Evolutionary conservation across 2,329 filamentous ascomycete species (phyloP).

Genomic region (Calonectria hawksworthii): DNA sequence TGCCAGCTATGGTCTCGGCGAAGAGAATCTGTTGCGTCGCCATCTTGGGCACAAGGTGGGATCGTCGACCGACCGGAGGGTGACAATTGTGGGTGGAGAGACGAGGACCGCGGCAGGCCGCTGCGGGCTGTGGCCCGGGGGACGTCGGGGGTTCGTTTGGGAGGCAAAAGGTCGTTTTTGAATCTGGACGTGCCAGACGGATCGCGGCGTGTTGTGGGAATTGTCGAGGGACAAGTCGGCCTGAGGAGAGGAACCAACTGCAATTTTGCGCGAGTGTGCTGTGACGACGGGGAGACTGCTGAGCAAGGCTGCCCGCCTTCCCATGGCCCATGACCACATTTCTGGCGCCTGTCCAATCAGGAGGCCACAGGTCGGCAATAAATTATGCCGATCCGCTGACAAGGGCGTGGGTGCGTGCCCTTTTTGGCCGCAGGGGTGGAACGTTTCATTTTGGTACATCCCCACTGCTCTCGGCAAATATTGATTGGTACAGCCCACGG

Average conservation of each 20-base stretch:
- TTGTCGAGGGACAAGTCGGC: constrained; percentile 25
- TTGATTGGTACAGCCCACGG: neutral
- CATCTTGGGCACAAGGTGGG: constrained; percentile 48
- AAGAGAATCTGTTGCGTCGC: constrained; percentile 72
- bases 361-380: constrained; percentile 32
- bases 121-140: constrained; percentile 19
- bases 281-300: constrained; percentile 44
- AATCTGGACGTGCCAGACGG: neutral
- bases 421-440: neutral
- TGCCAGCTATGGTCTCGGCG: constrained; percentile 75
- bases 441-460: constrained; percentile 1
- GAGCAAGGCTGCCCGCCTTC: constrained; percentile 50
- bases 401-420: constrained; percentile 28
- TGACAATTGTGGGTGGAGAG: constrained; percentile 35
- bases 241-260: constrained; percentile 22
- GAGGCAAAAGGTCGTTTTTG: constrained; percentile 20
- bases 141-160: constrained; percentile 9
- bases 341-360: constrained; percentile 38
- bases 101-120: constrained; percentile 29
- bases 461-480: neutral
- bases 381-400: constrained; percentile 39
- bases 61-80: constrained; percentile 29
- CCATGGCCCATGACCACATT: constrained; percentile 49
- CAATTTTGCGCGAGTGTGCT: constrained; percentile 44
- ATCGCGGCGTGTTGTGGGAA: neutral